Evolutionary conservation across 202 grass and related monocot species (phyloP).

Genomic region (Schoenoplectus tabernaemontani): DNA sequence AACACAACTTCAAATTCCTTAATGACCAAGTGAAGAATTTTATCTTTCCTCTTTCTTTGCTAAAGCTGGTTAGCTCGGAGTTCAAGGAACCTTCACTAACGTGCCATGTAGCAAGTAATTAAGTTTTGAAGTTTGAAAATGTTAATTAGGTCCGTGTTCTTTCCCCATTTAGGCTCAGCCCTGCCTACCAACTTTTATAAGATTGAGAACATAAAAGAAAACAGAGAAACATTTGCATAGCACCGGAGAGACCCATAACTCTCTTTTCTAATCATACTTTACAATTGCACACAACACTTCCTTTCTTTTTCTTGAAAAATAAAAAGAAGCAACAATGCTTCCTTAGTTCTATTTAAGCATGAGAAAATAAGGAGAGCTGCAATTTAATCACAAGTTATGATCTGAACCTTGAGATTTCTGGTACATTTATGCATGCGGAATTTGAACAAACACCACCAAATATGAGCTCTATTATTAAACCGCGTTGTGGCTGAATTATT

Average conservation of each 20-base stretch:
- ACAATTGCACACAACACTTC: neutral
- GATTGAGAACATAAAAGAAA: neutral
- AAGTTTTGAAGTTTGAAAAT: constrained; percentile 2
- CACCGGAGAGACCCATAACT: neutral
- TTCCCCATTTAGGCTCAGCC: neutral
- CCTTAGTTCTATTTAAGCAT: neutral
- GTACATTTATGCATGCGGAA: neutral
- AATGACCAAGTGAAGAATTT: constrained; percentile 31
- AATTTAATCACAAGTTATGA: neutral
- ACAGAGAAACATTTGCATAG: neutral
- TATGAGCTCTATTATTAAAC: neutral
- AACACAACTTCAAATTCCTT: constrained; percentile 28
- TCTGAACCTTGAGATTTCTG: neutral
- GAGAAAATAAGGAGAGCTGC: neutral
- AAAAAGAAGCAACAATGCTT: neutral
- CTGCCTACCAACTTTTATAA: neutral
- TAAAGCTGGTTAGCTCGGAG: constrained; percentile 45
- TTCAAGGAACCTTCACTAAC: constrained; percentile 24
- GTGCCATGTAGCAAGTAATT: neutral
- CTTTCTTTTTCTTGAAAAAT: neutral
- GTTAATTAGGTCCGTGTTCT: neutral
- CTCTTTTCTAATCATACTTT: neutral
- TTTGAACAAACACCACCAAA: neutral
- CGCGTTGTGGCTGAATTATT: neutral
- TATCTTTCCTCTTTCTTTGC: constrained; percentile 10